Base-by-base conservation (phyloP, 192 early-diverging fungal species). In the Chytriomyces sp. region DNA sequence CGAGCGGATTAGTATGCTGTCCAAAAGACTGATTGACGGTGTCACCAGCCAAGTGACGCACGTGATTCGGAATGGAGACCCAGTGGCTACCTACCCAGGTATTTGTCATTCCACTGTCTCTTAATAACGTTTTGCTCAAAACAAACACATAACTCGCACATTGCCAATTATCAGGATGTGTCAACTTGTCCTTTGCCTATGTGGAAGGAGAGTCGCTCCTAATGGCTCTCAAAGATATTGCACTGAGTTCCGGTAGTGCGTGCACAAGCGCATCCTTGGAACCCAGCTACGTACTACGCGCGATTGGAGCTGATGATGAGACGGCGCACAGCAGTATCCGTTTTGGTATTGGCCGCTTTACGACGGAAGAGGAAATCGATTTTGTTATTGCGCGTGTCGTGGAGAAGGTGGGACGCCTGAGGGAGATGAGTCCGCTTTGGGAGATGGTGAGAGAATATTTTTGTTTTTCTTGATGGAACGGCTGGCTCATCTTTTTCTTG, bases 191-290 rank as follows among this genome's bases (percentile, higher is more conserved):
- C 14, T 98, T 98, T 71, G 90, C 94, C 3, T 98, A 94, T 79
- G 92, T 98, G 19, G 96, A 98, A 82, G 96, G 96, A 52, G 96
- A 98, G 80, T 96, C 94, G 7, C 84, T 98, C 37, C 81, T 98
- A 58, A 98, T 98, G 96, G 96, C 96, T 0, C 85, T 98, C 5
- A 98, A 98, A 77, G 95, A 98, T 59, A 91, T 98, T 66, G 96
- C 96, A 2, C 84, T 98, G 39, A 94, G 93, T 4, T 96, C 95
- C 25, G 96, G 96, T 10, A 91, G 89, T 3, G 96, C 96, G 3
- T 98, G 96, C 84, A 98, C 96, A 5, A 94, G 92, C 53, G 96
- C 96, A 7, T 96, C 93, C 2, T 80, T 96, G 5, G 96, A 98
- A 79, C 96, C 96, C 38, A 93, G 91, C 40, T 96, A 98, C 73